These are phyloP conservation scores for Polytrichum formosum DNA, from an alignment of 225 moss, liverwort and hornwort species.

Conservation along the genomic window DNA sequence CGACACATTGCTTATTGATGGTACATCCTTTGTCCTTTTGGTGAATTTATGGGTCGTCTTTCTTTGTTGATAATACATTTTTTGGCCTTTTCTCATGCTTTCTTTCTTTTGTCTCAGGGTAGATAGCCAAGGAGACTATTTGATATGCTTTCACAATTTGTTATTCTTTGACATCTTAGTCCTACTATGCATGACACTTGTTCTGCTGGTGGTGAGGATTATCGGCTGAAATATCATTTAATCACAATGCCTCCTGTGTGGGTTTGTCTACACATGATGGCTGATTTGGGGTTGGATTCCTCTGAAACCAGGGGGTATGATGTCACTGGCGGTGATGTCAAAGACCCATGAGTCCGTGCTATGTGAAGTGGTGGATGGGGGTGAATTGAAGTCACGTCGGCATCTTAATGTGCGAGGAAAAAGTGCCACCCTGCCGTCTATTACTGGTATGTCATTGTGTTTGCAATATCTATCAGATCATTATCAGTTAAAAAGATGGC, in stretches of 20 bases:
- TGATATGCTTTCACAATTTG: too few relatives aligned
- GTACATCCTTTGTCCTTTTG: conserved; percentile 23
- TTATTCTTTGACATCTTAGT: too few relatives aligned
- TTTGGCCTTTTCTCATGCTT: too few relatives aligned
- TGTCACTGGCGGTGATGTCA: conserved; percentile 86
- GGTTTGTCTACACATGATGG: not conserved
- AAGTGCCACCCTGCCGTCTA: conserved; percentile 95
- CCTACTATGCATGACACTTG: too few relatives aligned
- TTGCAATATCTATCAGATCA: too few relatives aligned
- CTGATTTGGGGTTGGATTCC: not conserved
- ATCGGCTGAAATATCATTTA: not conserved
- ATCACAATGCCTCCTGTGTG: not conserved
- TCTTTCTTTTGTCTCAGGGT: too few relatives aligned
- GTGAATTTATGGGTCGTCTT: too few relatives aligned
- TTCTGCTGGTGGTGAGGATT: too few relatives aligned
- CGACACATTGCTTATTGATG: conserved; percentile 87
- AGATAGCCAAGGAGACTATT: too few relatives aligned
- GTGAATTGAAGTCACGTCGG: conserved; percentile 92
- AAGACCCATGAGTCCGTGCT: conserved; percentile 74
- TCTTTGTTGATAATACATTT: not conserved
- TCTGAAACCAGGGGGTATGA: conserved; percentile 87
- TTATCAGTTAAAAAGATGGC: too few relatives aligned
- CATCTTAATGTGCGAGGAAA: conserved; percentile 99
- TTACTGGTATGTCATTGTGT: conserved; percentile 60
- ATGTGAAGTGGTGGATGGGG: conserved; percentile 93